phyloP scores from a whole-genome alignment of 2,329 filamentous ascomycete species.

The Trichoderma guizhouense region DNA sequence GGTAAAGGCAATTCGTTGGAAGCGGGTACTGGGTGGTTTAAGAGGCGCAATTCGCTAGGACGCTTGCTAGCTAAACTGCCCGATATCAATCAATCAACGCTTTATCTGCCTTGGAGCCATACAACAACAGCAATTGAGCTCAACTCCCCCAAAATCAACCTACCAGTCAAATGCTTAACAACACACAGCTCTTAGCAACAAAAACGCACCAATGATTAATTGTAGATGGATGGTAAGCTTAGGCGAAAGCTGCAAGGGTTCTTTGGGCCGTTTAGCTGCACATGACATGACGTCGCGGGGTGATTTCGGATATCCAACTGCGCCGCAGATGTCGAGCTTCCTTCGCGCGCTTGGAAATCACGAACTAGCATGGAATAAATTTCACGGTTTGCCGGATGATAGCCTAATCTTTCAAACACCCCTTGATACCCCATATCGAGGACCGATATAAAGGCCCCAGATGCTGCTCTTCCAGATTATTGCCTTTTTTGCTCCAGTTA shows the following conservation, averaged over 20 bases:
- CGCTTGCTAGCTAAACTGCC: not conserved
- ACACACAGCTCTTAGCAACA: too few species aligned
- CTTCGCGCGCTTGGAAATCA: not conserved
- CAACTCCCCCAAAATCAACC: not conserved
- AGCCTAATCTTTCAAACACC: not conserved
- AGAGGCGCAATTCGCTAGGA: not conserved
- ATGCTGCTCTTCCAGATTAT: not conserved
- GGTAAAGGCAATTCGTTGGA: not conserved
- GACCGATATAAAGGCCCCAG: not conserved
- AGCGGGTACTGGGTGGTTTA: not conserved
- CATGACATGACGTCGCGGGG: constrained; percentile 16
- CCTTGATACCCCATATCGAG: not conserved
- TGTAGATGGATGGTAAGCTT: not conserved
- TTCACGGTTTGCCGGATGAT: not conserved
- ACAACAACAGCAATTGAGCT: not conserved
- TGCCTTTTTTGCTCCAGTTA: not conserved
- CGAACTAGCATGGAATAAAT: not conserved
- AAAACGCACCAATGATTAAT: not conserved
- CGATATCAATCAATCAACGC: not conserved
- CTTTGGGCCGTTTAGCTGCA: not conserved
- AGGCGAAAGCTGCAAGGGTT: not conserved
- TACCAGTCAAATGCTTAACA: too few species aligned
- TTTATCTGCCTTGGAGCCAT: too few species aligned
- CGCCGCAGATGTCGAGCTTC: not conserved
- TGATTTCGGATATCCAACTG: not conserved